These are phyloP conservation scores for Paraphaeosphaeria sporulosa DNA, from an alignment of 2,329 filamentous ascomycete species.

Conservation along the genomic window DNA sequence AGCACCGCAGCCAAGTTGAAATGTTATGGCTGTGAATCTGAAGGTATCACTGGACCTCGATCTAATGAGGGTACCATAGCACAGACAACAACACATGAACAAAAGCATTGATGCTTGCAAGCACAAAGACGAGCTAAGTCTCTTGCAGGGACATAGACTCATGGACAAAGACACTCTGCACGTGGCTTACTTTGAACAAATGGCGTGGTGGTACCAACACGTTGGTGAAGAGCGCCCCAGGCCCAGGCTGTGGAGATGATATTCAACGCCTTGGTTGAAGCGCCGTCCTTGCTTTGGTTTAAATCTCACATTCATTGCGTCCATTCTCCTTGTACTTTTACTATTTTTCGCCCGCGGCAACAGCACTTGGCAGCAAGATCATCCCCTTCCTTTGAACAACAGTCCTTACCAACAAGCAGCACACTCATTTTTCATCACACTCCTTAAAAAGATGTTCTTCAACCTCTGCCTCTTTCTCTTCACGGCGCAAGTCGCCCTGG, in stretches of 20 bases:
- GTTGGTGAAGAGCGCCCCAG: not conserved
- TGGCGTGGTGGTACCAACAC: not conserved
- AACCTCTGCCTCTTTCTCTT: not conserved
- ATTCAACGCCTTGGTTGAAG: not conserved
- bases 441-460: not conserved
- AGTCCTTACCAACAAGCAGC: not conserved
- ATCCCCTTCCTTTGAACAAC: not conserved
- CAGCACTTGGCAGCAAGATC: too few species aligned
- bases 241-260: slow-evolving; percentile 1
- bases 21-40: not conserved
- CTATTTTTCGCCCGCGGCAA: not conserved
- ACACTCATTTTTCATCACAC: not conserved
- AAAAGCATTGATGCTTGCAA: not conserved
- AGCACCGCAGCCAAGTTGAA: not conserved
- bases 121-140: not conserved
- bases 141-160: not conserved
- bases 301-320: not conserved
- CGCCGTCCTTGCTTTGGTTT: not conserved
- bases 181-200: not conserved
- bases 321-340: not conserved
- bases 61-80: not conserved
- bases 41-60: not conserved
- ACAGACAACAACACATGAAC: not conserved
- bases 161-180: not conserved
- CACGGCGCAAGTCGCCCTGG: not conserved